phyloP scores from a whole-genome alignment of 768 basidiomycete species.

The Dacryopinax spathularia region DNA sequence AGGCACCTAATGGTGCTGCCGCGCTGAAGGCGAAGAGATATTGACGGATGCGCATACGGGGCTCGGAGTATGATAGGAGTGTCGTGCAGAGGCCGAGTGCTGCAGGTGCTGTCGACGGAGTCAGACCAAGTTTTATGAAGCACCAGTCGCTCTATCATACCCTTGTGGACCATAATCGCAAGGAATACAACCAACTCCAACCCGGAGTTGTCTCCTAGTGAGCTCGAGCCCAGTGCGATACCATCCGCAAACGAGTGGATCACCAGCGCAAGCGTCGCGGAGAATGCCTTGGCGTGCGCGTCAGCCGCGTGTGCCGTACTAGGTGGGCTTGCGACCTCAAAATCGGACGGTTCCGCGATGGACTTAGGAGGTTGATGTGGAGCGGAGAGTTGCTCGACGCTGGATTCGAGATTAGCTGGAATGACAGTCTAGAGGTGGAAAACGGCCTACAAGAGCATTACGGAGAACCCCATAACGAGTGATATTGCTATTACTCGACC shows the following conservation, averaged over 20 bases:
- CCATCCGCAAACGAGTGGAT: conserved; percentile 87
- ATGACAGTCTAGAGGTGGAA: background rate
- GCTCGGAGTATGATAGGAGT: conserved; percentile 60
- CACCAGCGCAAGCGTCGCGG: conserved; percentile 72
- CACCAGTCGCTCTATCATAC: conserved; percentile 22
- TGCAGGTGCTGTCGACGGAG: conserved; percentile 55
- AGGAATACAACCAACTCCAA: conserved; percentile 78
- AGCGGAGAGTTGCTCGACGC: conserved; percentile 6
- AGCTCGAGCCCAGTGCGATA: conserved; percentile 66
- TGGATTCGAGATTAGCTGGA: conserved; percentile 1
- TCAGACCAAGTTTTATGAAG: background rate
- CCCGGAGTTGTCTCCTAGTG: conserved; percentile 26
- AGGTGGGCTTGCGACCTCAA: background rate
- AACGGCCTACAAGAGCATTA: conserved; percentile 29
- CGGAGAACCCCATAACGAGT: conserved; percentile 44
- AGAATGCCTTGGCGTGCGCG: conserved; percentile 30
- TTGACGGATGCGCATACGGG: conserved; percentile 52
- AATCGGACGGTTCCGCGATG: background rate
- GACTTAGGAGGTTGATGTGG: background rate
- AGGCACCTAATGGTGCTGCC: conserved; percentile 70
- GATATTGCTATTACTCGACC: conserved; percentile 46
- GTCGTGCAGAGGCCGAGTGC: conserved; percentile 78
- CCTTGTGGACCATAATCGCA: conserved; percentile 86
- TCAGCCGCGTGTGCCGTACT: background rate
- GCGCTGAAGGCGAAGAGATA: conserved; percentile 65